These are phyloP conservation scores for Cryptosporidium muris DNA, from an alignment of 169 alveolate species.

Conservation along the genomic window DNA sequence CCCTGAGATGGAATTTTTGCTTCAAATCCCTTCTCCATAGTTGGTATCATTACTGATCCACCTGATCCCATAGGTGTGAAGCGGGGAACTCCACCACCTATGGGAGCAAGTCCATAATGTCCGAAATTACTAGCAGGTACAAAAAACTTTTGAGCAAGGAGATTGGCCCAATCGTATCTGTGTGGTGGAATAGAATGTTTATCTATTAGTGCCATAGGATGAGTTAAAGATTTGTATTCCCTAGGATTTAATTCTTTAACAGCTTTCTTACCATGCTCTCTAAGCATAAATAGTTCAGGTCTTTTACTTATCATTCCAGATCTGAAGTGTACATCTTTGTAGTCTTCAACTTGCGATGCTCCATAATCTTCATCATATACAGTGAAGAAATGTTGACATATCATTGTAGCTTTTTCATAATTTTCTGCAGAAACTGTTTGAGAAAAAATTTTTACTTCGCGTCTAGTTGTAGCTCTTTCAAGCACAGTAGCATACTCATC, in stretches of 20 bases:
- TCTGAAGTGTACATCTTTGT: constrained; percentile 11
- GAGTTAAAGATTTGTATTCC: constrained; percentile 23
- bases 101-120: neutral
- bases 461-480: neutral
- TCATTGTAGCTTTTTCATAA: constrained; percentile 39
- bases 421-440: constrained; percentile 40
- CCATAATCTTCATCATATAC: constrained; percentile 56
- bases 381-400: constrained; percentile 56
- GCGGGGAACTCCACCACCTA: neutral
- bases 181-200: neutral
- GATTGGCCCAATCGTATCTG: constrained; percentile 61
- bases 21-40: neutral
- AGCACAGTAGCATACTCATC: constrained; percentile 18
- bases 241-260: neutral
- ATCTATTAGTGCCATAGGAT: constrained; percentile 28
- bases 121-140: constrained; percentile 3
- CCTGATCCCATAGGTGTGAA: neutral
- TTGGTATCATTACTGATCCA: neutral
- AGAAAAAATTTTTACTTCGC: neutral
- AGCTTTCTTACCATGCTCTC: neutral
- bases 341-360: constrained; percentile 50
- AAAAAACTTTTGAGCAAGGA: constrained; percentile 25
- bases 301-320: neutral
- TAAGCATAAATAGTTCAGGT: neutral
- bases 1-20: neutral